A percentile compares a stretch with the other conserved stretches of the same genome.
These are phyloP conservation scores for Leishmania aethiopica DNA, from an alignment of 208 protist genomes.

Conservation along the genomic window DNA sequence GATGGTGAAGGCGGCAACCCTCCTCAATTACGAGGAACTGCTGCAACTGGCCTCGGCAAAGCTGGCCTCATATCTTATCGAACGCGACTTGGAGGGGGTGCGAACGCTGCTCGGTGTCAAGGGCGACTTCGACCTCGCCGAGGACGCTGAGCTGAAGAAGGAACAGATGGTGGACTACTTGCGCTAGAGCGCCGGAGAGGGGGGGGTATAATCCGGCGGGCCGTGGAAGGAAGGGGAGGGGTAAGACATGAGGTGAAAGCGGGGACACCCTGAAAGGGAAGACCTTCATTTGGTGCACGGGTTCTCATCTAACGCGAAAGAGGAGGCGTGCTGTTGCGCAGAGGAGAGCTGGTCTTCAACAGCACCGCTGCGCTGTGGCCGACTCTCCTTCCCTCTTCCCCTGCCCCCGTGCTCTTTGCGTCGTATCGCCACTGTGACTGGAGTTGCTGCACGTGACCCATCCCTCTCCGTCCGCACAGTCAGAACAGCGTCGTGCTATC, in stretches of 20 bases:
- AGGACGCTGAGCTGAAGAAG: constrained; percentile 86
- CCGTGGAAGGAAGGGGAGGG: neutral
- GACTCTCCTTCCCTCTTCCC: neutral
- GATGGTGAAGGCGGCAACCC: constrained; percentile 87
- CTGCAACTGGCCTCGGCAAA: constrained; percentile 86
- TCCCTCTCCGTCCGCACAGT: neutral
- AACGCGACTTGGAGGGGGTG: constrained; percentile 89
- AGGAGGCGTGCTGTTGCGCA: neutral
- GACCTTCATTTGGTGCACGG: neutral
- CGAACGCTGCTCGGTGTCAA: constrained; percentile 86
- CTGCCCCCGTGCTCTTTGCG: neutral
- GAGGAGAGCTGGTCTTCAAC: neutral
- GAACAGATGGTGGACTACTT: constrained; percentile 53
- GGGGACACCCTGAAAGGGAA: neutral
- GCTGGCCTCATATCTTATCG: constrained; percentile 77
- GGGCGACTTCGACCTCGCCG: constrained; percentile 83
- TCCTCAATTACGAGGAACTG: constrained; percentile 88
- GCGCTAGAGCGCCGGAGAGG: constrained; percentile 2
- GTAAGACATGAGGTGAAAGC: no score
- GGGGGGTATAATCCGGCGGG: neutral
- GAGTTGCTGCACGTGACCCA: neutral
- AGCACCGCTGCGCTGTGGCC: neutral
- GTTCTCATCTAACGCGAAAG: no score
- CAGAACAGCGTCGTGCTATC: neutral
- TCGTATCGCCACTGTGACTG: neutral